phyloP scores from a whole-genome alignment of 495 filamentous ascomycete genomes.

The Poronia punctata region DNA sequence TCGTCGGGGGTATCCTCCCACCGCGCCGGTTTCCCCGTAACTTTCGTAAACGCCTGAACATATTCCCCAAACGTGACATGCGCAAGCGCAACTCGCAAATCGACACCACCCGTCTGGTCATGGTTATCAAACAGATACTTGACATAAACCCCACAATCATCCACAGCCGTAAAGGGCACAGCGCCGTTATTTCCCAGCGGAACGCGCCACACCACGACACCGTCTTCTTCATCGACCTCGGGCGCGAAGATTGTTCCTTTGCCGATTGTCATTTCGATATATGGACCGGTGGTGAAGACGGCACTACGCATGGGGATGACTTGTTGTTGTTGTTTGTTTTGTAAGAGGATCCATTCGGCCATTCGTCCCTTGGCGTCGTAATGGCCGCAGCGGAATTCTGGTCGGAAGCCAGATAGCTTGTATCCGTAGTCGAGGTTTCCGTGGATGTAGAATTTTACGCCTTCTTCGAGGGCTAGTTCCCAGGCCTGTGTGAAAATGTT shows the following conservation, averaged over 20 bases:
- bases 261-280: conserved; percentile 45
- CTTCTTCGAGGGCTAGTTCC: conserved; percentile 44
- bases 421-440: conserved; percentile 41
- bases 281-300: conserved; percentile 46
- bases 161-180: conserved; percentile 40
- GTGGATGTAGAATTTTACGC: conserved; percentile 48
- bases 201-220: conserved; percentile 36
- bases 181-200: conserved; percentile 40
- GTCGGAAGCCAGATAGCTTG: conserved; percentile 40
- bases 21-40: conserved; percentile 45
- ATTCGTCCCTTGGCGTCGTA: conserved; percentile 52
- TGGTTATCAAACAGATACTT: conserved; percentile 52
- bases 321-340: too few relatives aligned
- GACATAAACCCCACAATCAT: conserved; percentile 48
- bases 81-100: conserved; percentile 45
- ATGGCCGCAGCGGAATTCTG: conserved; percentile 42
- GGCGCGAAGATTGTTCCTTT: conserved; percentile 30
- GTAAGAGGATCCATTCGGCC: conserved; percentile 40
- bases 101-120: conserved; percentile 37
- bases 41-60: conserved; percentile 41
- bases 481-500: conserved; percentile 26
- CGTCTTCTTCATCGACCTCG: conserved; percentile 29
- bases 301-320: conserved; percentile 48
- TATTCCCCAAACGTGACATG: conserved; percentile 41
- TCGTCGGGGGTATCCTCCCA: conserved; percentile 32